Base-by-base conservation (phyloP, 352 stramenopile species). In the Phytophthora ohioensis region DNA sequence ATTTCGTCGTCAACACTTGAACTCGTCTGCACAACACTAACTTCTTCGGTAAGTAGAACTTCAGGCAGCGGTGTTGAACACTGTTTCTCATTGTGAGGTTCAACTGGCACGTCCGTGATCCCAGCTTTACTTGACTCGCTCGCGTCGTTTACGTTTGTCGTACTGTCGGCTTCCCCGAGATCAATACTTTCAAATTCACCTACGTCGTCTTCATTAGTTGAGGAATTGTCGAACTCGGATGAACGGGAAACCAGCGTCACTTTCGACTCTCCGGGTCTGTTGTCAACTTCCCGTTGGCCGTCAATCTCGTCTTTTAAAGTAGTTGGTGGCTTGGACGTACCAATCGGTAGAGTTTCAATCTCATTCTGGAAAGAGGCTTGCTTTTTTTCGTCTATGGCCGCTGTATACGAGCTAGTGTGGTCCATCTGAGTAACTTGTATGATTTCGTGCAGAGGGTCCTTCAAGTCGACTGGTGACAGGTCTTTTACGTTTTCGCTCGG, bases 161-260 rank as follows among this genome's bases (percentile, higher is more conserved):
- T 17, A 3, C 12, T 30, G 10, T 35, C 30, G 9, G 2, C 17
- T 41, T 58, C 54, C 21, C 32, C 41, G 5, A 71, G 39, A n/a
- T 71, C 48, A 21, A 67, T 57, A 27, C n/a, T 67, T 34, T 53
- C 41, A 31, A 68, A 68, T 13, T 56, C 51, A 1, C 15, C n/a
- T 3, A 41, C 31, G 13, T 47, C 31, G 15, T 31, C 55, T 15
- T 48, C 30, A 34, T 4, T 34, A 3, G 27, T 12, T 4, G 31
- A 7, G 30, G 12, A 7, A 27, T 13, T 51, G 3, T 12, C 21
- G 2, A 12, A n/a, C n/a, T 15, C 21, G 12, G 27, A 30, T 10
- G 12, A 36, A 10, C 30, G 21, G 36, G 13, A 45, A 36, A 35
- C 15, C n/a, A n/a, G 51, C n/a, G 4, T 15, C n/a, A n/a, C 34